Conservation (phyloP, 305 asterid genomes). For the Caryopteris hybrid region DNA sequence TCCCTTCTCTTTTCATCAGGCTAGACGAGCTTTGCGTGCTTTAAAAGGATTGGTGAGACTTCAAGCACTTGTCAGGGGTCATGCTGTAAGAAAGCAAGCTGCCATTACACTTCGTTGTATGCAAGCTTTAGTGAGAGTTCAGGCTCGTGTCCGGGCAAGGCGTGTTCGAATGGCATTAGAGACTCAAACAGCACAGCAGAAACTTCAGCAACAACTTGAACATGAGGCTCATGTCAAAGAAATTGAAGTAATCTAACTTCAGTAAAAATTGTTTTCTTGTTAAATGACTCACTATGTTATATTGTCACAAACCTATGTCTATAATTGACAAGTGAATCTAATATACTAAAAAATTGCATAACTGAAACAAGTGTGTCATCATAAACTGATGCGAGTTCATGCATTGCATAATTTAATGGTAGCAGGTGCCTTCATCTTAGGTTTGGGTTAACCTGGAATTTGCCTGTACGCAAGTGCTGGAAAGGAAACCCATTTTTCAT, state of each 20-base stretch:
- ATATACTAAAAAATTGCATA: background rate
- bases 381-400: slow-evolving; percentile 7
- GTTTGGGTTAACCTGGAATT: background rate
- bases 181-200: slow-evolving; percentile 66
- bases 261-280: background rate
- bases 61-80: slow-evolving; percentile 98
- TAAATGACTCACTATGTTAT: background rate
- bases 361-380: background rate
- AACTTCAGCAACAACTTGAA: slow-evolving; percentile 65
- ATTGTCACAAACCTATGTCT: background rate
- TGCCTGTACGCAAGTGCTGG: background rate
- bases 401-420: slow-evolving; percentile 1
- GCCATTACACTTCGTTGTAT: slow-evolving; percentile 85
- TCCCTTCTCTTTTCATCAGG: too few relatives aligned
- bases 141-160: slow-evolving; percentile 96
- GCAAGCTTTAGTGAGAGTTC: slow-evolving; percentile 97
- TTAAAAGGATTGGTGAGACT: slow-evolving; percentile 96
- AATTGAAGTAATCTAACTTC: slow-evolving; percentile 66
- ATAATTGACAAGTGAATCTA: background rate
- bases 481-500: background rate
- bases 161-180: slow-evolving; percentile 88
- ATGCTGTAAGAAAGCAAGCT: slow-evolving; percentile 96
- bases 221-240: slow-evolving; percentile 72
- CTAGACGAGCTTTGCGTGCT: slow-evolving; percentile 91
- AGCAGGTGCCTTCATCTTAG: background rate